These are phyloP conservation scores for Solanum aculeatissimum DNA, from an alignment of 305 asterid species.

Conservation along the genomic window DNA sequence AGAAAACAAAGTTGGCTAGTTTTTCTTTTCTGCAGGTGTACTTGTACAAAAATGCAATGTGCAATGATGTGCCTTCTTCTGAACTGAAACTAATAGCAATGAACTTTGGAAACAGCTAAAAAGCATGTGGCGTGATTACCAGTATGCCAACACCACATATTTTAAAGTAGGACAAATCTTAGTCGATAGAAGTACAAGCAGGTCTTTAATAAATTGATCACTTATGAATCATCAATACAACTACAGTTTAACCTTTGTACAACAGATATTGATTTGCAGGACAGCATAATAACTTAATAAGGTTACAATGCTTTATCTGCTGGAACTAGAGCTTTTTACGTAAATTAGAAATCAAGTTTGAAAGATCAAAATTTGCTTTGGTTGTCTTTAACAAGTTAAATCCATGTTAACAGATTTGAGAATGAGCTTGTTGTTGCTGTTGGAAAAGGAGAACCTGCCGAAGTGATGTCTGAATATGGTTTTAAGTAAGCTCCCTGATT, in stretches of 20 bases:
- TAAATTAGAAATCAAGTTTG: neutral
- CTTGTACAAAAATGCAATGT: neutral
- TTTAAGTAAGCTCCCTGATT: constrained; percentile 42
- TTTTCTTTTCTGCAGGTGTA: neutral
- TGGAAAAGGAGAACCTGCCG: constrained; percentile 87
- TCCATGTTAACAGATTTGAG: constrained; percentile 43
- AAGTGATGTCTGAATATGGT: constrained; percentile 85
- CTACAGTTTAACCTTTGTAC: neutral
- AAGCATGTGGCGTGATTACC: neutral
- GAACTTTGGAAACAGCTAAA: neutral
- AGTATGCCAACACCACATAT: neutral
- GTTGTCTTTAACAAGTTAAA: neutral
- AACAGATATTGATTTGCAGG: neutral
- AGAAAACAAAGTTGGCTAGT: neutral
- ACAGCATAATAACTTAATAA: too few species aligned
- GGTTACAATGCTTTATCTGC: neutral
- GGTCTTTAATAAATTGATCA: neutral
- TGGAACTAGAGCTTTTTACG: neutral
- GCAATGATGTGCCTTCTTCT: neutral
- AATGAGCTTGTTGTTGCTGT: constrained; percentile 59
- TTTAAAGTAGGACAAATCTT: neutral
- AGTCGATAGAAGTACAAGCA: neutral
- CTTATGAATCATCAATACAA: neutral
- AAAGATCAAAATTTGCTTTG: neutral
- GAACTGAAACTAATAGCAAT: neutral